Conservation (phyloP, 2,329 filamentous ascomycete genomes). For the Exophiala bonariae region DNA sequence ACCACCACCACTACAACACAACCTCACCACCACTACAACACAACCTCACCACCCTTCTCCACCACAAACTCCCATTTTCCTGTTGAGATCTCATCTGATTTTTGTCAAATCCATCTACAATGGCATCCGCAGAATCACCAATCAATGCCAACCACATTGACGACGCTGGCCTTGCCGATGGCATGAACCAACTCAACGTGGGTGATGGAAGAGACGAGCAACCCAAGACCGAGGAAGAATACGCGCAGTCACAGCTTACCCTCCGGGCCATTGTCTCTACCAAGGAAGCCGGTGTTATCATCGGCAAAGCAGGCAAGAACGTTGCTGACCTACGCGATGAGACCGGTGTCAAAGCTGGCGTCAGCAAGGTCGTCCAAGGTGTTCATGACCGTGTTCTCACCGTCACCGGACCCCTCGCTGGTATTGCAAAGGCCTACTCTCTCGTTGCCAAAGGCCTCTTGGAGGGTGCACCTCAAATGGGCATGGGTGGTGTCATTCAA, state of each 20-base stretch:
- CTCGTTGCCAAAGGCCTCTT: conserved; percentile 89
- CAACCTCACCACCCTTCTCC: conserved; percentile 26
- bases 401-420: conserved; percentile 84
- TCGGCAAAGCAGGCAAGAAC: conserved; percentile 98
- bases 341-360: conserved; percentile 95
- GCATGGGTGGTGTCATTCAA: conserved; percentile 88
- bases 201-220: conserved; percentile 67
- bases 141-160: conserved; percentile 55
- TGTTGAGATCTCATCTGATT: conserved; percentile 28
- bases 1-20: conserved; percentile 13
- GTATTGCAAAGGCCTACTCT: conserved; percentile 87
- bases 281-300: conserved; percentile 98
- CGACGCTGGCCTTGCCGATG: conserved; percentile 62
- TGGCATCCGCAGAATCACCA: conserved; percentile 61
- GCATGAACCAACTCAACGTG: conserved; percentile 66
- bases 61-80: conserved; percentile 13
- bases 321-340: conserved; percentile 96
- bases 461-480: conserved; percentile 90
- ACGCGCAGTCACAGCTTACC: conserved; percentile 87
- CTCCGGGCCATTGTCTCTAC: conserved; percentile 97
- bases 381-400: conserved; percentile 97
- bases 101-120: conserved; percentile 38
- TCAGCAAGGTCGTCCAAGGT: conserved; percentile 97
- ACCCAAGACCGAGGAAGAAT: conserved; percentile 95
- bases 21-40: conserved; percentile 26